Conservation (phyloP, 176 grass and related monocot genomes). For the Dendrocalamus sinicus region DNA sequence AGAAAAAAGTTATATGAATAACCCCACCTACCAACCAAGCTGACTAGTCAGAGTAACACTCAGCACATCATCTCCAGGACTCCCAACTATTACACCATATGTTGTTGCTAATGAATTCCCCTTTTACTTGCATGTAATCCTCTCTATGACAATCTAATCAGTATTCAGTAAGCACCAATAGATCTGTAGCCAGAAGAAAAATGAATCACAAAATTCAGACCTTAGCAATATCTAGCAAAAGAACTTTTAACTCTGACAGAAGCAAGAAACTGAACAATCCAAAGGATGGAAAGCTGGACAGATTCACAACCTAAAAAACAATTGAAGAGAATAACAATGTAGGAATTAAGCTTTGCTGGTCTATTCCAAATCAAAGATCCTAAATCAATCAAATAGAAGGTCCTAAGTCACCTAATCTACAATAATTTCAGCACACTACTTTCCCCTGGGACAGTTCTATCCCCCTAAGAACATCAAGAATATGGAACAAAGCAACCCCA, state of each 20-base stretch:
- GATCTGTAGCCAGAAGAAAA: slow-evolving; percentile 12
- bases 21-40: background rate
- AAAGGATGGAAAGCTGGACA: slow-evolving; percentile 16
- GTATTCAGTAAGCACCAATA: background rate
- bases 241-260: background rate
- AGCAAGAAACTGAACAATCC: background rate
- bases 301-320: background rate
- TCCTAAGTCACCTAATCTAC: background rate
- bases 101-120: background rate
- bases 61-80: background rate
- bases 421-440: background rate
- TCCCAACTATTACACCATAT: background rate
- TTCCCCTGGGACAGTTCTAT: background rate
- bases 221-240: background rate
- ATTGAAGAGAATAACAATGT: background rate
- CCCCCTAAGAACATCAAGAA: background rate
- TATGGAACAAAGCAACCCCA: background rate
- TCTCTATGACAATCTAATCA: slow-evolving; percentile 11
- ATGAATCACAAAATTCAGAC: slow-evolving; percentile 19
- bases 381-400: slow-evolving; percentile 14
- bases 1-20: background rate
- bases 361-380: background rate
- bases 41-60: slow-evolving; percentile 36
- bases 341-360: background rate
- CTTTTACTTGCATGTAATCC: background rate